Percentiles rank a stretch among this genome's conserved stretches.
Evolutionary conservation across 345 rosid genomes (phyloP).

Genomic region (Nasturtium officinale): DNA sequence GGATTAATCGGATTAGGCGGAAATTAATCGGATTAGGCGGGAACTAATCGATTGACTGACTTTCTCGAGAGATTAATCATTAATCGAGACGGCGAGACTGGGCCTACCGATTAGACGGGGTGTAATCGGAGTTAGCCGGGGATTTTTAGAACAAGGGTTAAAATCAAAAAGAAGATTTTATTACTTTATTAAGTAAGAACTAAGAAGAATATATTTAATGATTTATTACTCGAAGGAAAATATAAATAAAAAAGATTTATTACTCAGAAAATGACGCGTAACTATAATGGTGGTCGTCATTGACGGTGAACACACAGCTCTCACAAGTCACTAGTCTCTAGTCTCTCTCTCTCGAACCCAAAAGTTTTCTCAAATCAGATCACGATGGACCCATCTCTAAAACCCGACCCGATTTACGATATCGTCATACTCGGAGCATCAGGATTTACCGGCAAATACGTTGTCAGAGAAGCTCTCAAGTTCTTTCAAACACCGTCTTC

Average conservation of each 20-base stretch:
- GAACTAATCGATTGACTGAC: too few relatives aligned
- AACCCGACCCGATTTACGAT: conserved; percentile 47
- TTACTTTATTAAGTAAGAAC: background rate
- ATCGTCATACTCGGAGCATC: conserved; percentile 76
- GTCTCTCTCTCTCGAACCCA: background rate
- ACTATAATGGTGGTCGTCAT: background rate
- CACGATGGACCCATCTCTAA: conserved; percentile 34
- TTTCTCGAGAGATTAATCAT: too few relatives aligned
- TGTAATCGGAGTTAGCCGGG: too few relatives aligned
- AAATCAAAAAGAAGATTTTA: background rate
- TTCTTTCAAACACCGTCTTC: conserved; percentile 58
- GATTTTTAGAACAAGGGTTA: too few relatives aligned
- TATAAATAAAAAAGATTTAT: background rate
- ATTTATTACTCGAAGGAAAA: too few relatives aligned
- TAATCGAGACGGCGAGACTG: too few relatives aligned
- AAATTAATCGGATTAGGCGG: too few relatives aligned
- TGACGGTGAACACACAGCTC: conserved; percentile 14
- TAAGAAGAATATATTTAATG: too few relatives aligned
- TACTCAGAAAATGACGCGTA: background rate
- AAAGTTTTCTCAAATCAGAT: conserved; percentile 22
- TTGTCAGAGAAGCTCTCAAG: conserved; percentile 73
- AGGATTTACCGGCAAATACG: conserved; percentile 79
- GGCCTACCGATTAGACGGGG: too few relatives aligned
- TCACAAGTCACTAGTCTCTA: too few relatives aligned
- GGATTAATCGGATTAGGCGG: too few relatives aligned